A percentile compares a stretch with the other conserved stretches of the same genome.
These are phyloP conservation scores for Solanum hybrid DNA, from an alignment of 305 asterid species.

Conservation along the genomic window DNA sequence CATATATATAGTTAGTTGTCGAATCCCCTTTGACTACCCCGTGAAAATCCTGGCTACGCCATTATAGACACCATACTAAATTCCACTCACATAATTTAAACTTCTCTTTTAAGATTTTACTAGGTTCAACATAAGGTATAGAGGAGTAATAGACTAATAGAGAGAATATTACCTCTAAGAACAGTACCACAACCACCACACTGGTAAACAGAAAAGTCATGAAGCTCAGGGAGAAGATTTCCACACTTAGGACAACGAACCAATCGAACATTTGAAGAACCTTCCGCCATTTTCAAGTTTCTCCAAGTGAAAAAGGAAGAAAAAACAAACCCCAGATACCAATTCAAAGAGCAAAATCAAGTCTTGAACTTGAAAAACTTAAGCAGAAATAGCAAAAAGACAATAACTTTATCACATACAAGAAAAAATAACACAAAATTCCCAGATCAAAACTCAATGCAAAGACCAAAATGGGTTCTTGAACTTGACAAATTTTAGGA, in stretches of 20 bases:
- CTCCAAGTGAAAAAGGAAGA: not conserved
- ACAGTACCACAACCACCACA: slow-evolving; percentile 92
- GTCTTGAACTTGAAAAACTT: not conserved
- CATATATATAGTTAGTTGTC: not conserved
- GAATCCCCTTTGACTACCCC: not conserved
- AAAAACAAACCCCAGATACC: not conserved
- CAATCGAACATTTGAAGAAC: slow-evolving; percentile 51
- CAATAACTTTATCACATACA: not conserved
- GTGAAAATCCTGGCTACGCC: not conserved
- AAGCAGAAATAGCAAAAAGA: not conserved
- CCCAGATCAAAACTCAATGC: not conserved
- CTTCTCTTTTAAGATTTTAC: not conserved
- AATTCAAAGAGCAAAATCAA: not conserved
- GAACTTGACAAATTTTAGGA: not conserved
- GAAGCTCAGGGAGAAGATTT: slow-evolving; percentile 72
- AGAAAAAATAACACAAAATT: not conserved
- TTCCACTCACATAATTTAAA: not conserved
- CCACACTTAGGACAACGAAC: slow-evolving; percentile 96
- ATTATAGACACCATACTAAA: not conserved
- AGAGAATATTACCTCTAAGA: slow-evolving; percentile 47
- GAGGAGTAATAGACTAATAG: not conserved
- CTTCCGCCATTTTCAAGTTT: slow-evolving; percentile 43
- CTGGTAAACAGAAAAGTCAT: slow-evolving; percentile 67
- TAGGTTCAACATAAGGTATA: not conserved
- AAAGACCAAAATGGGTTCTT: not conserved